Evolutionary conservation across 163 green algal genomes (phyloP), one percentile per base, ranked within the genome.

Genomic region (Trebouxia gelatinosa): DNA sequence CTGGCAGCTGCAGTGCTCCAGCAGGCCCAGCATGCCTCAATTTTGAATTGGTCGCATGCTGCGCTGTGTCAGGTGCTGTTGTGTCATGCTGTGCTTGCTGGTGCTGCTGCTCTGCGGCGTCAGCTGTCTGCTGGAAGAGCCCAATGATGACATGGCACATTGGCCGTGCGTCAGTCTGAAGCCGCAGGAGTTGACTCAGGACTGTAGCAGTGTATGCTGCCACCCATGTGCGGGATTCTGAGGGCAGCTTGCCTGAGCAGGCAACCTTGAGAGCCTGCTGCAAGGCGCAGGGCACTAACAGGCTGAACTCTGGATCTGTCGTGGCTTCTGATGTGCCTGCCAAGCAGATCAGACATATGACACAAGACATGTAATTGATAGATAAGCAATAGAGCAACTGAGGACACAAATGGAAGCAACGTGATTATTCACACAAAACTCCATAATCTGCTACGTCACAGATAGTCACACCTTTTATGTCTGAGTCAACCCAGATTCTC

Each of bases 221-320:
- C 39, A 76, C 31, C 28, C 40, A 39, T 61, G 40, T 61, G 29
- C 68, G 68, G 40, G 40, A 62, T 11, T 62, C 40, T 59, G 40
- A 62, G 6, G 68, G 39, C 68, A 59, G 68, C 68, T 76, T 76
- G 68, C 68, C 39, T 59, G 68, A 76, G 17, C 28, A 76, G 68
- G 68, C 68, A 64, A 76, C 68, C 40, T 76, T 76, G 1, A 76
- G n/a, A 40, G 68, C 40, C n/a, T 76, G 68, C 43, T 76, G 68
- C n/a, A 76, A 13, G 21, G 68, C 68, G 46, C 40, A 62, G 4
- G 40, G n/a, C 3, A 29, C 40, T 28, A 76, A 17, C 40, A 76
- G 68, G 40, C 68, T 76, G 39, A 76, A 61, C 5, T 2, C 26
- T 31, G 26, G 6, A 17, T 37, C 66, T 35, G 6, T 16, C 11